A percentile compares a stretch with the other conserved stretches of the same genome.
phyloP scores from a whole-genome alignment of 2,329 filamentous ascomycete species.

The Coleophoma cylindrospora region DNA sequence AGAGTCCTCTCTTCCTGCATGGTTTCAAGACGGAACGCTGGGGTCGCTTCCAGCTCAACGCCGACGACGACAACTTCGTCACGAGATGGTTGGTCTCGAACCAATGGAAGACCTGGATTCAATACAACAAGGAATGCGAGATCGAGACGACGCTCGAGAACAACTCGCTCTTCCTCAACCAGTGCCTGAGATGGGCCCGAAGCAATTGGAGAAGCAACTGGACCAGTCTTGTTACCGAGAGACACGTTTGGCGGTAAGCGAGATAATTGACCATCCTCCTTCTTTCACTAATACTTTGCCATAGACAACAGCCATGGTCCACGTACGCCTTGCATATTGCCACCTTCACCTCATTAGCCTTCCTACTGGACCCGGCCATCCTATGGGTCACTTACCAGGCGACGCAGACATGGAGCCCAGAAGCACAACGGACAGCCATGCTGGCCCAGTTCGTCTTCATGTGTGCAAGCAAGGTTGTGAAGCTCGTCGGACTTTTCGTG shows the following conservation, averaged over 20 bases:
- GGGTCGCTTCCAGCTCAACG: conserved; percentile 85
- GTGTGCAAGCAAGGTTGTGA: conserved; percentile 87
- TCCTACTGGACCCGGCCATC: conserved; percentile 71
- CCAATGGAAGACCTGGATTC: conserved; percentile 90
- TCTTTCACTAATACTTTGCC: conserved; percentile 10
- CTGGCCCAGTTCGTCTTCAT: conserved; percentile 67
- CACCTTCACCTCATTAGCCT: conserved; percentile 84
- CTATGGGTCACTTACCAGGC: conserved; percentile 66
- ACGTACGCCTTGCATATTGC: conserved; percentile 90
- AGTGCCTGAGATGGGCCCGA: conserved; percentile 90
- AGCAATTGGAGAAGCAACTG: conserved; percentile 98
- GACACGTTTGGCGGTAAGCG: conserved; percentile 82
- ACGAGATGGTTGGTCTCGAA: conserved; percentile 93
- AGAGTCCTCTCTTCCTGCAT: conserved; percentile 78
- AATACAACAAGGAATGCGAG: conserved; percentile 87
- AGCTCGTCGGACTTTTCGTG: conserved; percentile 80
- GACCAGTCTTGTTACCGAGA: conserved; percentile 80
- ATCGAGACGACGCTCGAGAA: conserved; percentile 92
- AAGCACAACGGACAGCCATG: conserved; percentile 49
- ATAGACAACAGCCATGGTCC: conserved; percentile 85
- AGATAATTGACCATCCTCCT: background rate
- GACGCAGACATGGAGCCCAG: conserved; percentile 53
- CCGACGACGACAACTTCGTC: conserved; percentile 97
- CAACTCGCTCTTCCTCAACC: conserved; percentile 82
- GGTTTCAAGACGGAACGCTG: conserved; percentile 90